Evolutionary conservation across 192 early-diverging fungal species (phyloP).

Genomic region (Gamsiella multidivaricata): DNA sequence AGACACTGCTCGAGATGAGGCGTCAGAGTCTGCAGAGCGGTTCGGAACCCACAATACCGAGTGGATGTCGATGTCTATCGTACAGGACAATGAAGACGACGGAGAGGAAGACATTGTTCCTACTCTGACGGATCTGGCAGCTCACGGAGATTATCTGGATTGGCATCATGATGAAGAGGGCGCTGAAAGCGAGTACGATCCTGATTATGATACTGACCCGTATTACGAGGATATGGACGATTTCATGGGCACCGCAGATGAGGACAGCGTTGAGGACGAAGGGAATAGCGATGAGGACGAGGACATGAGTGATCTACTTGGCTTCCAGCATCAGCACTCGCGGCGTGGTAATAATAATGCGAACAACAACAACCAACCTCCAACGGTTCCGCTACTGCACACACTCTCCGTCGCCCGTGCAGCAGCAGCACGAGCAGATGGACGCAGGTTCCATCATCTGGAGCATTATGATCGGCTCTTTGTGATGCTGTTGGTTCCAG

Average conservation of each 20-base stretch:
- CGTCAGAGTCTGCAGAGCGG: too few relatives aligned
- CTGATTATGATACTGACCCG: conserved; percentile 15
- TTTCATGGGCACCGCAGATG: conserved; percentile 15
- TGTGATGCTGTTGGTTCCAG: conserved; percentile 43
- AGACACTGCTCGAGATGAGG: not conserved
- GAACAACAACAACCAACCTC: not conserved
- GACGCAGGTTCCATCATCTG: conserved; percentile 24
- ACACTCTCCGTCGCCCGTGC: conserved; percentile 39
- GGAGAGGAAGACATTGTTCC: conserved; percentile 13
- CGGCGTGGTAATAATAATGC: not conserved
- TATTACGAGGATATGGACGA: conserved; percentile 29
- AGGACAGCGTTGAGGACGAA: conserved; percentile 3
- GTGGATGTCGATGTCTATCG: conserved; percentile 2
- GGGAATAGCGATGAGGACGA: conserved; percentile 13
- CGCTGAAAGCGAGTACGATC: conserved; percentile 21
- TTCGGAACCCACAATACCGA: not conserved
- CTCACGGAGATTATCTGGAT: not conserved
- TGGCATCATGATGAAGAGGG: not conserved
- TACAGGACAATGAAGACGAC: conserved; percentile 19
- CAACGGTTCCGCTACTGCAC: conserved; percentile 2
- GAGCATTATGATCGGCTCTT: conserved; percentile 53
- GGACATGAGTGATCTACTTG: not conserved
- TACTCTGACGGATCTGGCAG: not conserved
- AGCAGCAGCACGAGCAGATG: conserved; percentile 34
- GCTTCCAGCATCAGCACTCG: not conserved